phyloP scores from a whole-genome alignment of 192 early-diverging fungal genomes.

The Podochytrium sp. region DNA sequence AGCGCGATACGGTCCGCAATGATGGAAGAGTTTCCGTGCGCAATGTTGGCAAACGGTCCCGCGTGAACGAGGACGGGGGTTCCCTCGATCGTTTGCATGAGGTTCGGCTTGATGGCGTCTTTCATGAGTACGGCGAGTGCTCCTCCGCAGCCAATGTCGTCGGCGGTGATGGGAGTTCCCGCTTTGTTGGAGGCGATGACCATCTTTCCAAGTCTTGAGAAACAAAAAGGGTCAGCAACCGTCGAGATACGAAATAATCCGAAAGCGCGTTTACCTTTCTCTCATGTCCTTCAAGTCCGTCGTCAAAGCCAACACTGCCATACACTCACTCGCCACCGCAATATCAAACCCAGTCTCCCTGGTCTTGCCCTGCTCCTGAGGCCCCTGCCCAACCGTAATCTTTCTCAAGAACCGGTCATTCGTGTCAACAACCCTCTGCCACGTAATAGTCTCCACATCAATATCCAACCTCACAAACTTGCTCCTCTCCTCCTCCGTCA shows the following conservation, averaged over 20 bases:
- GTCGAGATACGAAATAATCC: background rate
- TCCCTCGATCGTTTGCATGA: constrained; percentile 99
- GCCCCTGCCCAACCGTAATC: constrained; percentile 85
- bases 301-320: constrained; percentile 95
- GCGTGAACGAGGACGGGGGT: constrained; percentile 98
- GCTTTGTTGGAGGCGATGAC: constrained; percentile 85
- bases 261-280: constrained; percentile 51
- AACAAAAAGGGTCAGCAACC: background rate
- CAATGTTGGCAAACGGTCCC: constrained; percentile 99
- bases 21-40: constrained; percentile 95
- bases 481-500: constrained; percentile 77
- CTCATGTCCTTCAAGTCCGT: constrained; percentile 93
- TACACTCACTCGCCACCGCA: constrained; percentile 95
- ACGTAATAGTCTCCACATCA: constrained; percentile 91
- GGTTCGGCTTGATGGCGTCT: constrained; percentile 96
- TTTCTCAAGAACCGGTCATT: constrained; percentile 95
- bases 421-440: constrained; percentile 95
- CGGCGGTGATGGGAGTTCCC: constrained; percentile 87
- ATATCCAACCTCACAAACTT: constrained; percentile 92
- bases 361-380: constrained; percentile 84
- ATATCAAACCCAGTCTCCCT: constrained; percentile 97
- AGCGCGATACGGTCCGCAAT: constrained; percentile 96
- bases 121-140: constrained; percentile 97
- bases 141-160: constrained; percentile 95
- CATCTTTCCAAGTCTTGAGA: constrained; percentile 88